A percentile compares a stretch with the other conserved stretches of the same genome.
phyloP scores from a whole-genome alignment of 768 basidiomycete genomes.

The Lyophyllum shimeji region DNA sequence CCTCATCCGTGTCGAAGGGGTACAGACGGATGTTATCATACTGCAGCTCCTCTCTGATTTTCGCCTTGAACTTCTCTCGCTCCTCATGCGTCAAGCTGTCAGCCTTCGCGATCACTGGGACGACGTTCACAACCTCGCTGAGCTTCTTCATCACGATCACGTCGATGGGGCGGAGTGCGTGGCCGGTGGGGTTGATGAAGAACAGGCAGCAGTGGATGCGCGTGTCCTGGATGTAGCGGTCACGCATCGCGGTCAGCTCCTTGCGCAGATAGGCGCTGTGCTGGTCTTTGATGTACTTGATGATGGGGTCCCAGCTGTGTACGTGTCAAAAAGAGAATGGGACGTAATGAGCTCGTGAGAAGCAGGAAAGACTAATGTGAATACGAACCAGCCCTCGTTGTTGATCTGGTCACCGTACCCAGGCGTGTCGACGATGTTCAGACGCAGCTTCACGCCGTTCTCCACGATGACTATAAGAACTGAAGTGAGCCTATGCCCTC shows the following conservation, averaged over 20 bases:
- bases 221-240: constrained; percentile 97
- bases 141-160: constrained; percentile 99
- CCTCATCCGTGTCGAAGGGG: constrained; percentile 96
- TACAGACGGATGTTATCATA: constrained; percentile 93
- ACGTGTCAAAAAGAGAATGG: constrained; percentile 1
- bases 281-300: constrained; percentile 99
- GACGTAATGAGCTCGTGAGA: constrained; percentile 5
- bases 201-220: constrained; percentile 97
- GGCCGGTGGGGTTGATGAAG: constrained; percentile 99
- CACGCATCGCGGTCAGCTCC: constrained; percentile 97
- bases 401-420: constrained; percentile 99
- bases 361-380: constrained; percentile 9
- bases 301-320: constrained; percentile 95
- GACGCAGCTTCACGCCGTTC: constrained; percentile 89
- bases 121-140: constrained; percentile 98
- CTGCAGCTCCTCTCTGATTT: constrained; percentile 92
- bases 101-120: constrained; percentile 98
- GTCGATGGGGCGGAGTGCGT: constrained; percentile 93
- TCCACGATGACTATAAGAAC: constrained; percentile 79
- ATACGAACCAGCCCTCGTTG: constrained; percentile 91
- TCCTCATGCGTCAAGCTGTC: constrained; percentile 94
- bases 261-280: constrained; percentile 98
- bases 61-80: constrained; percentile 88
- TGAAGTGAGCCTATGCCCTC: not conserved
- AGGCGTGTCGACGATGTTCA: constrained; percentile 99